Evolutionary conservation across 768 basidiomycete genomes (phyloP).

Genomic region (Termitomyces sp.): DNA sequence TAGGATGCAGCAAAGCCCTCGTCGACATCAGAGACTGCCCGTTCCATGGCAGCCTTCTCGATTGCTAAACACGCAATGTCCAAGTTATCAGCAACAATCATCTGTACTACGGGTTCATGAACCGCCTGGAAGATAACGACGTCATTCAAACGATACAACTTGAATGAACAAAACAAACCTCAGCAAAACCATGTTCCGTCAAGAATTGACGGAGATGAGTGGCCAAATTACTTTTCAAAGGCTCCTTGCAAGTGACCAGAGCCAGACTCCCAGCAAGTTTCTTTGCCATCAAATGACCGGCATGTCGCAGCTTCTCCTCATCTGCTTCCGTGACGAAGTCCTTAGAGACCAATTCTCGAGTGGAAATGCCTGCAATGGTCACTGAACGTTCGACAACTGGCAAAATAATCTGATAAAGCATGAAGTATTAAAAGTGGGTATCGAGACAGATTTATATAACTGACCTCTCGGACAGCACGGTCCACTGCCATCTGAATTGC

Average conservation of each 20-base stretch:
- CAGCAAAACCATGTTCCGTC: constrained; percentile 83
- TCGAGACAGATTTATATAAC: constrained; percentile 7
- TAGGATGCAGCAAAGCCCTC: constrained; percentile 82
- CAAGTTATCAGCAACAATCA: constrained; percentile 88
- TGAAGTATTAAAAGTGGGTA: neutral
- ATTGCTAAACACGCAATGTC: constrained; percentile 92
- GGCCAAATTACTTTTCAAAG: constrained; percentile 86
- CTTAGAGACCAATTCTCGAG: constrained; percentile 89
- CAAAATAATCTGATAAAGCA: constrained; percentile 67
- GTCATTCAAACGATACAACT: neutral
- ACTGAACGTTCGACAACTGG: constrained; percentile 98
- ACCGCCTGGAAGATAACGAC: constrained; percentile 35
- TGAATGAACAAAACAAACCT: constrained; percentile 37
- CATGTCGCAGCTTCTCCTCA: constrained; percentile 85
- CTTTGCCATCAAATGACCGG: constrained; percentile 94
- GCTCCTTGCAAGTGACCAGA: constrained; percentile 97
- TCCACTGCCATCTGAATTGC: constrained; percentile 90
- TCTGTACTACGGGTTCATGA: constrained; percentile 69
- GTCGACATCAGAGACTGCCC: constrained; percentile 89
- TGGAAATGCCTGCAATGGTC: constrained; percentile 97
- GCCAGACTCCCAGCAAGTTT: constrained; percentile 96
- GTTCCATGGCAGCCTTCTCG: constrained; percentile 97
- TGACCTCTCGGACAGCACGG: constrained; percentile 89
- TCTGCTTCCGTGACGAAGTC: constrained; percentile 93
- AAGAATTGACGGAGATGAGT: constrained; percentile 83